phyloP scores from a whole-genome alignment of 306 rosid species.

The Lupinus albus region DNA sequence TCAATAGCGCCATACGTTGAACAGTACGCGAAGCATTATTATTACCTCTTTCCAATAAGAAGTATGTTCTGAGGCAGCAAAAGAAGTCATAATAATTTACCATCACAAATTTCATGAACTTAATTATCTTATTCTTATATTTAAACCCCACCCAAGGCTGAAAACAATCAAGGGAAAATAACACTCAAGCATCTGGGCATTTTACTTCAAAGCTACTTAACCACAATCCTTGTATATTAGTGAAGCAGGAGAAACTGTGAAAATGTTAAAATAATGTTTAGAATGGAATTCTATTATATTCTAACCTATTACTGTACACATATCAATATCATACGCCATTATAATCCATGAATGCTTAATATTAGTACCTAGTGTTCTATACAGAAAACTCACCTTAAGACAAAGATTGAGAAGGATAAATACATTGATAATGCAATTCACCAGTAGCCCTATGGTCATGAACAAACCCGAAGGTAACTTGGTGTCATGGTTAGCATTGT shows the following conservation, averaged over 20 bases:
- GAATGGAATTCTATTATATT: no score
- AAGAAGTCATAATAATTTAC: slow-evolving; percentile 20
- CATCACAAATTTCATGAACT: slow-evolving; percentile 17
- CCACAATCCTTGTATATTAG: no score
- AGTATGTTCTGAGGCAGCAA: slow-evolving; percentile 13
- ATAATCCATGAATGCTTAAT: no score
- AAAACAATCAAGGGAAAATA: not conserved
- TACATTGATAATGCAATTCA: slow-evolving; percentile 71
- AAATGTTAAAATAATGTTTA: no score
- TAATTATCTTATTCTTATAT: slow-evolving; percentile 9
- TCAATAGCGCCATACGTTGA: slow-evolving; percentile 1
- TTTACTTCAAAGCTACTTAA: slow-evolving; percentile 15
- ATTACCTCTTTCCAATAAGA: slow-evolving; percentile 10
- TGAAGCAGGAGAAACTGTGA: no score
- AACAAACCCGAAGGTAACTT: slow-evolving; percentile 72
- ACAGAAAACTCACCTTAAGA: slow-evolving; percentile 71
- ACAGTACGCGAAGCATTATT: slow-evolving; percentile 2
- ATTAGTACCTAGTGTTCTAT: slow-evolving; percentile 12
- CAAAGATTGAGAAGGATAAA: slow-evolving; percentile 75
- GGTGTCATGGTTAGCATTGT: slow-evolving; percentile 52
- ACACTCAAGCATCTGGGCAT: slow-evolving; percentile 7
- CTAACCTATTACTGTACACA: no score
- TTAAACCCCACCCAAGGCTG: not conserved
- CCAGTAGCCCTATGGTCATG: slow-evolving; percentile 67
- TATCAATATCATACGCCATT: slow-evolving; percentile 13